Evolutionary conservation across 2,329 filamentous ascomycete species (phyloP).

Genomic region (Fusarium sp.): DNA sequence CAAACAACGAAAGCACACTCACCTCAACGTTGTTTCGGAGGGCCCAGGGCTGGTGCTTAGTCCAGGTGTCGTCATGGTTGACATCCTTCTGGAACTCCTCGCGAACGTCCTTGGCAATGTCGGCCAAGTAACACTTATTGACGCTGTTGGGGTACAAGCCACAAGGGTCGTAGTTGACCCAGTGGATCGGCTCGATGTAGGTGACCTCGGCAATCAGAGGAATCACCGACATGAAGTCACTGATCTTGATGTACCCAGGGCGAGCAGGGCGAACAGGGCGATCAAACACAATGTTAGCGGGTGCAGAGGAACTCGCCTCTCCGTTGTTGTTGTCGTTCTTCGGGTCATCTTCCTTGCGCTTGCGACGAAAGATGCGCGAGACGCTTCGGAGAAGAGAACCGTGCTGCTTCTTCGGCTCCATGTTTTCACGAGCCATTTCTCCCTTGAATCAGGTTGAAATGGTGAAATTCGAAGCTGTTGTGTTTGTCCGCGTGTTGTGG

Average conservation of each 20-base stretch:
- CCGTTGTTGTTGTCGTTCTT: background rate
- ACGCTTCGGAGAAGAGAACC: background rate
- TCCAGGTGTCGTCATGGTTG: background rate
- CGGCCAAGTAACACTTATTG: background rate
- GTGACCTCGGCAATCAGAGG: background rate
- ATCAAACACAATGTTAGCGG: background rate
- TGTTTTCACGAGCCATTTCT: background rate
- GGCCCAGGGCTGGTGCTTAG: background rate
- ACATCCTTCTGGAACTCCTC: background rate
- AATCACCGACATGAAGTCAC: background rate
- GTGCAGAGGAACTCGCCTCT: background rate
- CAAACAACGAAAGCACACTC: too few relatives aligned
- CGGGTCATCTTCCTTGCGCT: background rate
- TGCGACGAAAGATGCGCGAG: background rate
- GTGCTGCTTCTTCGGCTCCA: background rate
- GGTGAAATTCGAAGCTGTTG: background rate
- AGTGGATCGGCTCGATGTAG: background rate
- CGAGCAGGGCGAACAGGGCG: background rate
- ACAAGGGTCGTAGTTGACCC: background rate
- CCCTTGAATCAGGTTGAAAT: background rate
- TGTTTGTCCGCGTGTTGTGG: background rate
- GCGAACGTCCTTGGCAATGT: background rate
- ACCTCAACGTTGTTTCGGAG: conserved; percentile 30
- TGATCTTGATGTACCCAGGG: background rate
- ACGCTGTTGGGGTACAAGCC: background rate